phyloP scores from a whole-genome alignment of 495 filamentous ascomycete species.

The Letharia lupina region DNA sequence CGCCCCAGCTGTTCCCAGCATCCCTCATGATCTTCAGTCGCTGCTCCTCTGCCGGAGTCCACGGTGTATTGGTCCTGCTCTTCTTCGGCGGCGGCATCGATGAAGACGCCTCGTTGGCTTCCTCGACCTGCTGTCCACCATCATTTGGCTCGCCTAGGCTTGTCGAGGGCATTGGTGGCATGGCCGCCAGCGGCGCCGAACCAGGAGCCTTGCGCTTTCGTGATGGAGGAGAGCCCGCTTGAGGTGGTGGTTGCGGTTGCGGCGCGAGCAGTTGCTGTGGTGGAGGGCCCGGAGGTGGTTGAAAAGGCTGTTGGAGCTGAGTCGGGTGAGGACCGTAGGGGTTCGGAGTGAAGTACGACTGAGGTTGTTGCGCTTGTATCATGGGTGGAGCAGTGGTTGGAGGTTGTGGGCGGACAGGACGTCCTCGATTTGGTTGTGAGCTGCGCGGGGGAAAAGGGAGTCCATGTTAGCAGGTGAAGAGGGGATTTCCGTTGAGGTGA shows the following conservation, averaged over 20 bases:
- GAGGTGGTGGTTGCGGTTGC: conserved; percentile 34
- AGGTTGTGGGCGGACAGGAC: conserved; percentile 18
- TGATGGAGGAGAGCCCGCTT: conserved; percentile 29
- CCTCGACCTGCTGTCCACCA: conserved; percentile 29
- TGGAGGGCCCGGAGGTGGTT: conserved; percentile 36
- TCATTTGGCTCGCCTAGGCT: conserved; percentile 27
- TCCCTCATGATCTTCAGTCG: conserved; percentile 88
- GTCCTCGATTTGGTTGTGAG: conserved; percentile 18
- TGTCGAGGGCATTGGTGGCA: conserved; percentile 23
- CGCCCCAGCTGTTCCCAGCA: conserved; percentile 86
- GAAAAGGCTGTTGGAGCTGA: conserved; percentile 22
- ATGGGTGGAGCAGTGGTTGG: conserved; percentile 15
- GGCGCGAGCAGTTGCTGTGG: conserved; percentile 34
- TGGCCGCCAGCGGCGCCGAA: conserved; percentile 22
- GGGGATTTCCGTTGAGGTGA: not conserved
- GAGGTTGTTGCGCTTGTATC: conserved; percentile 37
- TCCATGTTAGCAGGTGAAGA: conserved; percentile 13
- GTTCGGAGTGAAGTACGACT: conserved; percentile 30
- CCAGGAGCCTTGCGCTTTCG: conserved; percentile 41
- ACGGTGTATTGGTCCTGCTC: conserved; percentile 92
- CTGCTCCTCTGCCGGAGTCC: conserved; percentile 92
- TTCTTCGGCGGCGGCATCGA: conserved; percentile 57
- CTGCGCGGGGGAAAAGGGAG: conserved; percentile 3
- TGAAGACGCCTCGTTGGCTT: conserved; percentile 28
- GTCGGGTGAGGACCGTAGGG: conserved; percentile 17